Conservation (phyloP, 1,139 yeast genomes). For the Hemisphaericaspora lyxosophila region DNA sequence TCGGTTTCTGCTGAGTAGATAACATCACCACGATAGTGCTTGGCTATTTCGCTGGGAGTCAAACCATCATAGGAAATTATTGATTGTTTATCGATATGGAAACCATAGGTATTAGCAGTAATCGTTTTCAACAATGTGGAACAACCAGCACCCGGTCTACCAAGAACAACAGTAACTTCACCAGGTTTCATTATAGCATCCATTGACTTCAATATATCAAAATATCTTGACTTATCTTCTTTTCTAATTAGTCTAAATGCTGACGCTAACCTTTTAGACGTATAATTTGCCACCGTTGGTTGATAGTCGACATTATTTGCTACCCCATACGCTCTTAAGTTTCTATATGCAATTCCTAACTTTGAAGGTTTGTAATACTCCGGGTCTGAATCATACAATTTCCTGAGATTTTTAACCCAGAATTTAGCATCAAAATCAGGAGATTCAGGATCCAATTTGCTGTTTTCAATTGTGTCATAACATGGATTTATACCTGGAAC, state of each 20-base stretch:
- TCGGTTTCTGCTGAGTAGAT: constrained; percentile 54
- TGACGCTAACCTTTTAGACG: not conserved
- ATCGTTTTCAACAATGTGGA: constrained; percentile 35
- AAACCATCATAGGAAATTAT: constrained; percentile 49
- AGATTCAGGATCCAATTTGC: constrained; percentile 13
- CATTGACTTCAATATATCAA: constrained; percentile 35
- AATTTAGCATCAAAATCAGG: constrained; percentile 30
- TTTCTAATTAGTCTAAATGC: constrained; percentile 8
- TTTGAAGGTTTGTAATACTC: constrained; percentile 62
- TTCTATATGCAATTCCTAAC: constrained; percentile 67
- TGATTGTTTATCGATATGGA: constrained; percentile 29
- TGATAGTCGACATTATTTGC: constrained; percentile 80
- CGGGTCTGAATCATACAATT: constrained; percentile 52
- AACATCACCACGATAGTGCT: constrained; percentile 48
- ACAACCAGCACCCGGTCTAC: constrained; percentile 41
- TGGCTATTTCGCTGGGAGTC: constrained; percentile 46
- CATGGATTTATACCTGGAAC: constrained; percentile 51
- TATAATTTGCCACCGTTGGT: constrained; percentile 48
- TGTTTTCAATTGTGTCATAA: constrained; percentile 11
- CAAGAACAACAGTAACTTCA: constrained; percentile 36
- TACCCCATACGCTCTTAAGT: constrained; percentile 69
- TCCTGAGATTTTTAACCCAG: constrained; percentile 72
- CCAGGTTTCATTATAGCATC: constrained; percentile 36
- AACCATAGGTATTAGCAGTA: constrained; percentile 38
- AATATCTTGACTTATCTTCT: constrained; percentile 22